Percentiles rank a stretch among this genome's conserved stretches.
Evolutionary conservation across 495 filamentous ascomycete species (phyloP).

Genomic region (Hyaloscypha bicolor): DNA sequence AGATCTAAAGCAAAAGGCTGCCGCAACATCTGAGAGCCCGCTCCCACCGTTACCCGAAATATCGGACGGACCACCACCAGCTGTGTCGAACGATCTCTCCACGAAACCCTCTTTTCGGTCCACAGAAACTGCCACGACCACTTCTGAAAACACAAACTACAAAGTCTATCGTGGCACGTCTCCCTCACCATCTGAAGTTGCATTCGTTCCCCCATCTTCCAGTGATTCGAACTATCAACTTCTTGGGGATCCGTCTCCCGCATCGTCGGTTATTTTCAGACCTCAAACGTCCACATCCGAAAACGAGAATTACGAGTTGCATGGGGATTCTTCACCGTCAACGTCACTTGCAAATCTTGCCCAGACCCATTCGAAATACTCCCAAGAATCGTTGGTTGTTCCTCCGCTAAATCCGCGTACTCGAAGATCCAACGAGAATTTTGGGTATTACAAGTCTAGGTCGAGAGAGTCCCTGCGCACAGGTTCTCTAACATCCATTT

Average conservation of each 20-base stretch:
- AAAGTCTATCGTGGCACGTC: slow-evolving; percentile 48
- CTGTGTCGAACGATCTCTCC: slow-evolving; percentile 35
- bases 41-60: slow-evolving; percentile 46
- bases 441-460: slow-evolving; percentile 49
- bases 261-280: slow-evolving; percentile 28
- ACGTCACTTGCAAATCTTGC: slow-evolving; percentile 37
- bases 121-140: slow-evolving; percentile 42
- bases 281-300: slow-evolving; percentile 21
- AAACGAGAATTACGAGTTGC: slow-evolving; percentile 48
- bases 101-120: slow-evolving; percentile 52
- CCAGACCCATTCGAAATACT: slow-evolving; percentile 40
- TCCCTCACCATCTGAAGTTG: slow-evolving; percentile 32
- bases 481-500: slow-evolving; percentile 53
- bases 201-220: slow-evolving; percentile 34
- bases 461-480: slow-evolving; percentile 50
- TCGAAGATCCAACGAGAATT: slow-evolving; percentile 43
- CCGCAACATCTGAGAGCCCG: slow-evolving; percentile 17
- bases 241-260: slow-evolving; percentile 23
- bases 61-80: slow-evolving; percentile 22
- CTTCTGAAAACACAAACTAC: slow-evolving; percentile 56
- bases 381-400: slow-evolving; percentile 56
- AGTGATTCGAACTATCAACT: slow-evolving; percentile 32
- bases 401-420: slow-evolving; percentile 48
- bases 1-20: slow-evolving; percentile 47
- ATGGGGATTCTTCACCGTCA: slow-evolving; percentile 44